Conservation (phyloP, 805 yeast species). For the Schwanniomyces pseudopolymorphus region DNA sequence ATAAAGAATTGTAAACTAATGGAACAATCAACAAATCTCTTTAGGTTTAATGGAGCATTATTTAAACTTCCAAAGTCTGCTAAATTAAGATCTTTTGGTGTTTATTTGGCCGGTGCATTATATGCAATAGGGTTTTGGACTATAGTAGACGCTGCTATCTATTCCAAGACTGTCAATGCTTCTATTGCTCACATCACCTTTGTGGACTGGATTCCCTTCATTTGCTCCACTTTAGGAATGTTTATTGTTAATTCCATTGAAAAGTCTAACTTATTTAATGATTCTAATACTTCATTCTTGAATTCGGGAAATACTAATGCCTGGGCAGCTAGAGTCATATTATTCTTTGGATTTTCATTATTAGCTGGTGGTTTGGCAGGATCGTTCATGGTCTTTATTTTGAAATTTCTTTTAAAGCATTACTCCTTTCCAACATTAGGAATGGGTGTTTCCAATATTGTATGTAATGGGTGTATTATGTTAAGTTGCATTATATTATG, state of each 20-base stretch:
- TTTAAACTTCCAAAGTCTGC: conserved; percentile 71
- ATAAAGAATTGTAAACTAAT: conserved; percentile 12
- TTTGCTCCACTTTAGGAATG: conserved; percentile 89
- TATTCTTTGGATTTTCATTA: conserved; percentile 89
- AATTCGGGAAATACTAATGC: conserved; percentile 52
- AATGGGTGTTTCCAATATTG: conserved; percentile 90
- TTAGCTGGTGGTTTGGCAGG: conserved; percentile 95
- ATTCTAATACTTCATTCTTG: conserved; percentile 38
- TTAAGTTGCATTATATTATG: conserved; percentile 86
- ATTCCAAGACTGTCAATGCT: conserved; percentile 80
- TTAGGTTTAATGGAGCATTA: conserved; percentile 54
- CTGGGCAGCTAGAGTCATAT: conserved; percentile 91
- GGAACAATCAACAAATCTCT: conserved; percentile 53
- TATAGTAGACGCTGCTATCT: conserved; percentile 84
- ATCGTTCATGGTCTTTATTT: conserved; percentile 79
- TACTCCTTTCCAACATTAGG: conserved; percentile 85
- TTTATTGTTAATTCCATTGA: conserved; percentile 74
- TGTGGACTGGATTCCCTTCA: conserved; percentile 93
- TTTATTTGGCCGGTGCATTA: conserved; percentile 71
- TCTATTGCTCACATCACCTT: conserved; percentile 84
- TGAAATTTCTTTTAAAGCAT: conserved; percentile 79
- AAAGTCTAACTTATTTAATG: conserved; percentile 55
- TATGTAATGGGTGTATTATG: conserved; percentile 77
- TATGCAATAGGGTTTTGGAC: conserved; percentile 90
- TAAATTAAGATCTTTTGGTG: conserved; percentile 68